These are phyloP conservation scores for Flaveria trinervia DNA, from an alignment of 129 eudicot genomes.

Conservation along the genomic window DNA sequence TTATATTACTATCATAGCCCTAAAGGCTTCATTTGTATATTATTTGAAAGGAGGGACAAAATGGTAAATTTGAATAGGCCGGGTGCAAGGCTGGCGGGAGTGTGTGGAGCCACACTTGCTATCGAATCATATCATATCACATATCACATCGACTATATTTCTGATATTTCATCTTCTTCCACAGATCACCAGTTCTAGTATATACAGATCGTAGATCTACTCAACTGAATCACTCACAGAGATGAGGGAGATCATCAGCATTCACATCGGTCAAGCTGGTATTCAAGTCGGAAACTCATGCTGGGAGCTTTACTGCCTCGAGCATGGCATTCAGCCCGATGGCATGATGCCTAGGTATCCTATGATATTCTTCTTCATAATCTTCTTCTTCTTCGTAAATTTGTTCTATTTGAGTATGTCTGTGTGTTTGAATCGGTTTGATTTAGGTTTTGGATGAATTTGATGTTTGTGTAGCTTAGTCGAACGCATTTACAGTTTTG, in stretches of 20 bases:
- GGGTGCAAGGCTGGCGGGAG: constrained; percentile 32
- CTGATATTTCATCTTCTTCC: neutral
- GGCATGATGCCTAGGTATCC: constrained; percentile 25
- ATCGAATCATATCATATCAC: constrained; percentile 11
- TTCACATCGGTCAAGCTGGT: constrained; percentile 34
- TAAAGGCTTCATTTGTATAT: neutral
- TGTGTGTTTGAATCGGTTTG: neutral
- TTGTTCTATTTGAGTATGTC: neutral
- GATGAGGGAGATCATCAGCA: constrained; percentile 29
- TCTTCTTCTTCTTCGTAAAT: neutral
- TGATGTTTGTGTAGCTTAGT: neutral
- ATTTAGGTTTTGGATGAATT: constrained; percentile 18
- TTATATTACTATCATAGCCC: no score
- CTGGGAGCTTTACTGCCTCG: constrained; percentile 32
- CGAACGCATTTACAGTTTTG: neutral
- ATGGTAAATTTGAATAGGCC: neutral
- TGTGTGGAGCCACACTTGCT: constrained; percentile 9
- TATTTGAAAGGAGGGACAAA: neutral
- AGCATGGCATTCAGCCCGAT: constrained; percentile 34
- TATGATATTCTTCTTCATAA: neutral
- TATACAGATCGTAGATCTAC: neutral
- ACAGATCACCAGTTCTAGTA: neutral
- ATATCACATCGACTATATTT: neutral
- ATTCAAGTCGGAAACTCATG: constrained; percentile 32
- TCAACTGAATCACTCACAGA: constrained; percentile 1